Base-by-base conservation (phyloP, 805 yeast genomes). In the Barnettozyma salicaria region DNA sequence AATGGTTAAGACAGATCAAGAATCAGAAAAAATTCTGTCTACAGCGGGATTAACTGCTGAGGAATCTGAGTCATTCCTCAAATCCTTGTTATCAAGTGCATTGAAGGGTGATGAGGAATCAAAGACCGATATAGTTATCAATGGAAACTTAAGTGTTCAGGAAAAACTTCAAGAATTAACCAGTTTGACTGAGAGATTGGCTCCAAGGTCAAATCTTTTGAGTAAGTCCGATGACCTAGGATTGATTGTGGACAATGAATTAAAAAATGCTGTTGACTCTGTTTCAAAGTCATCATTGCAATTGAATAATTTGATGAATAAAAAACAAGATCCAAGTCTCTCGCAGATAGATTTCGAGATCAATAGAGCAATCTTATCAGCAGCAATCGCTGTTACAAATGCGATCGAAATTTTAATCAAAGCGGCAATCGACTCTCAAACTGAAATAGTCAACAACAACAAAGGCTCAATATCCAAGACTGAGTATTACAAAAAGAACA, bases 401-500 rank as follows among this genome's bases (percentile, higher is more conserved):
- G 86, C 95, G 1, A 80, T 87, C 35, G 77, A 81, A 6, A 65
- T 72, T 23, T 70, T 87, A 49, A 79, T 88, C 37, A 64, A 68
- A 44, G 80, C 92, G 3, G 85, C 95, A 2, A 78, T 86, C 19
- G 87, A 76, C 24, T 77, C 90, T 16, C 96, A 87, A 59, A 62
- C 73, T 40, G 96, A 87, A 59, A 86, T 87, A 53, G 90, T 80
- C 6, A 71, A 76, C 39, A 74, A 72, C 41, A 86, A 85, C 29
- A 68, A 71, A 41, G 90, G 90, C 4, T 58, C 76, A 0, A 76
- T 71, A 32, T 67, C 85, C 2, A 68, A 76, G 40, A 75, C 87
- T 11, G 83, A 82, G 30, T 87, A 80, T 58, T 88, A 88, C 62
- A 83, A 80, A 57, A 86, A 85, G 60, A 83, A 87, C 58, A 87